These are phyloP conservation scores for Colletotrichum sp. DNA, from an alignment of 2,329 filamentous ascomycete genomes.

Conservation along the genomic window DNA sequence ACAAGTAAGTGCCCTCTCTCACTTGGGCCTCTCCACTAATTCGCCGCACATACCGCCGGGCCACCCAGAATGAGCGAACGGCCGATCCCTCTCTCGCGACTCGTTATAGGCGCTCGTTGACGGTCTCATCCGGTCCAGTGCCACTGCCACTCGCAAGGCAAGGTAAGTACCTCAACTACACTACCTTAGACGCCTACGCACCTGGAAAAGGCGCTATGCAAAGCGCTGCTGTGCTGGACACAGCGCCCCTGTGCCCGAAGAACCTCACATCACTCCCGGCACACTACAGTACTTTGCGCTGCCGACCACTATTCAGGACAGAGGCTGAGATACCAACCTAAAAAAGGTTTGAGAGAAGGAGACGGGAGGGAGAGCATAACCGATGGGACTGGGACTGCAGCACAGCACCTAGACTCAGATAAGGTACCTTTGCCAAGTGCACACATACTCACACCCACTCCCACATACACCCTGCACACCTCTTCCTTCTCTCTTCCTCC, in stretches of 20 bases:
- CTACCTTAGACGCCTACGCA: neutral
- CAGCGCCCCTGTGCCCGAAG: neutral
- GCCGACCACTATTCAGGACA: neutral
- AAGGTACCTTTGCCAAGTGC: neutral
- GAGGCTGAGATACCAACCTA: neutral
- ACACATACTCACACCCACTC: neutral
- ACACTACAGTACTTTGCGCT: neutral
- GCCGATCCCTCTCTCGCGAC: constrained; percentile 11
- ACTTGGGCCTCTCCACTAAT: constrained; percentile 55
- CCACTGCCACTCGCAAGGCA: neutral
- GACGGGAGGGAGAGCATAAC: neutral
- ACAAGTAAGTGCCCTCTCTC: constrained; percentile 8
- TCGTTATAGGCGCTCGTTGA: neutral
- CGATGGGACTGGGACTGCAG: neutral
- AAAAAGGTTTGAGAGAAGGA: neutral
- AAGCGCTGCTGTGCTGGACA: neutral
- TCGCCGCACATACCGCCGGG: constrained; percentile 62
- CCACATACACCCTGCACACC: neutral
- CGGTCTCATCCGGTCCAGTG: neutral
- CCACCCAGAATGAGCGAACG: constrained; percentile 34
- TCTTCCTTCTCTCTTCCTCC: neutral
- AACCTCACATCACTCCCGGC: neutral
- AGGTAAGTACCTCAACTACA: neutral
- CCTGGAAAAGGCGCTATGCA: neutral
- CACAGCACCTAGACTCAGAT: neutral